These are phyloP conservation scores for Jamesozyma hellenica DNA, from an alignment of 805 yeast species.

Conservation along the genomic window DNA sequence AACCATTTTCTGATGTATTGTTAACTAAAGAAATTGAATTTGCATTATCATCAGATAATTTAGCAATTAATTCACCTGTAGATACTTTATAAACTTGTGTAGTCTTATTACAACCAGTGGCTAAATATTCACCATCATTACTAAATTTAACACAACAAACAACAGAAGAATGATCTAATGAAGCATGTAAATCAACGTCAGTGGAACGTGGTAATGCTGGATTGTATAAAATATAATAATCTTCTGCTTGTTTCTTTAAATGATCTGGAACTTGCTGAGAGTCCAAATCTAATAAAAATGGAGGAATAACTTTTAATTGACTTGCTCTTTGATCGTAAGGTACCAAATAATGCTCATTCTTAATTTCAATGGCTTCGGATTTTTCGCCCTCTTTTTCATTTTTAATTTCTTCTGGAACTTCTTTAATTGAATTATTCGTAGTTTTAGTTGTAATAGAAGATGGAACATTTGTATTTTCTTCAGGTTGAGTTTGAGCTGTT, in stretches of 20 bases:
- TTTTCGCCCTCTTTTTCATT: slow-evolving; percentile 3
- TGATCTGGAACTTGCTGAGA: slow-evolving; percentile 68
- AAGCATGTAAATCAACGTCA: slow-evolving; percentile 81
- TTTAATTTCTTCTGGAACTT: slow-evolving; percentile 13
- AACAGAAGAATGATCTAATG: slow-evolving; percentile 87
- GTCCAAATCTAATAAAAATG: slow-evolving; percentile 69
- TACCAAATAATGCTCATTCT: slow-evolving; percentile 25
- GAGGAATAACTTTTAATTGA: slow-evolving; percentile 68
- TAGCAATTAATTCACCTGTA: slow-evolving; percentile 81
- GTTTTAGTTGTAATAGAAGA: neutral
- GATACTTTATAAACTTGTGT: slow-evolving; percentile 91
- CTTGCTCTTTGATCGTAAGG: slow-evolving; percentile 33
- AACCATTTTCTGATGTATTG: slow-evolving; percentile 6
- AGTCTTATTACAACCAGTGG: slow-evolving; percentile 96
- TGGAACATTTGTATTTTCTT: slow-evolving; percentile 4
- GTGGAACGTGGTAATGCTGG: slow-evolving; percentile 68
- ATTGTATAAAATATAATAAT: slow-evolving; percentile 82
- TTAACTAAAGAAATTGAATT: slow-evolving; percentile 19
- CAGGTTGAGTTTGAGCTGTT: slow-evolving; percentile 7
- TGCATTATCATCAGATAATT: slow-evolving; percentile 63
- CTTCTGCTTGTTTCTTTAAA: slow-evolving; percentile 72
- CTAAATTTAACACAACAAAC: slow-evolving; percentile 95
- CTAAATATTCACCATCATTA: slow-evolving; percentile 82
- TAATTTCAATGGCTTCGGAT: neutral
- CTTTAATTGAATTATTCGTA: neutral